phyloP scores from a whole-genome alignment of 305 asterid species.

The Ajuga reptans region DNA sequence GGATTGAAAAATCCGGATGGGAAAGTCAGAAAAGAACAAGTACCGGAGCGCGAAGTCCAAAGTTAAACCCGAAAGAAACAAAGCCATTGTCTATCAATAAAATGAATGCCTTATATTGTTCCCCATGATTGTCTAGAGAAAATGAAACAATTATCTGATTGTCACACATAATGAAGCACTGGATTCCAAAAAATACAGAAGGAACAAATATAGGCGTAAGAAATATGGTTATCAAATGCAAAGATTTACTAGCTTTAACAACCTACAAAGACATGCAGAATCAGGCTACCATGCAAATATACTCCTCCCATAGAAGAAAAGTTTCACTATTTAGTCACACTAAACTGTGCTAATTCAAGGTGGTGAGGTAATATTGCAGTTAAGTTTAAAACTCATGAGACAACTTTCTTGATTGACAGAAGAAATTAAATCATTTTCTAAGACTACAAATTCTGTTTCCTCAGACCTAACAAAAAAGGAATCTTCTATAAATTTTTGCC shows the following conservation, averaged over 20 bases:
- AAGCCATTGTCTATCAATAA: neutral
- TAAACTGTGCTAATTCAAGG: neutral
- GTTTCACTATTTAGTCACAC: neutral
- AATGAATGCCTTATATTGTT: too few species aligned
- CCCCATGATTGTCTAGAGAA: neutral
- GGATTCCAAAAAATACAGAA: too few species aligned
- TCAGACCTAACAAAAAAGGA: neutral
- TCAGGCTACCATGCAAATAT: neutral
- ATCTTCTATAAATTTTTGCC: neutral
- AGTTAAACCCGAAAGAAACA: too few species aligned
- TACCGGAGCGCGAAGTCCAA: too few species aligned
- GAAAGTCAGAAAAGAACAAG: too few species aligned
- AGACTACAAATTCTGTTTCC: neutral
- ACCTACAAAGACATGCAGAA: neutral
- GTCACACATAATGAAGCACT: neutral
- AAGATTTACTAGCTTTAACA: neutral
- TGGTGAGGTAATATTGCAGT: neutral
- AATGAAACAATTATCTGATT: neutral
- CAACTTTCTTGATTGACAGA: neutral
- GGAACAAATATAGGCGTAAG: neutral
- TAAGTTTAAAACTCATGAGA: neutral
- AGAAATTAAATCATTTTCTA: neutral
- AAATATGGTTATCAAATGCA: conserved; percentile 8
- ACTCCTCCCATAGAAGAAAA: neutral
- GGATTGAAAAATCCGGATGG: too few species aligned